A percentile compares a stretch with the other conserved stretches of the same genome.
phyloP scores from a whole-genome alignment of 768 basidiomycete species.

The Crepidotus variabilis region DNA sequence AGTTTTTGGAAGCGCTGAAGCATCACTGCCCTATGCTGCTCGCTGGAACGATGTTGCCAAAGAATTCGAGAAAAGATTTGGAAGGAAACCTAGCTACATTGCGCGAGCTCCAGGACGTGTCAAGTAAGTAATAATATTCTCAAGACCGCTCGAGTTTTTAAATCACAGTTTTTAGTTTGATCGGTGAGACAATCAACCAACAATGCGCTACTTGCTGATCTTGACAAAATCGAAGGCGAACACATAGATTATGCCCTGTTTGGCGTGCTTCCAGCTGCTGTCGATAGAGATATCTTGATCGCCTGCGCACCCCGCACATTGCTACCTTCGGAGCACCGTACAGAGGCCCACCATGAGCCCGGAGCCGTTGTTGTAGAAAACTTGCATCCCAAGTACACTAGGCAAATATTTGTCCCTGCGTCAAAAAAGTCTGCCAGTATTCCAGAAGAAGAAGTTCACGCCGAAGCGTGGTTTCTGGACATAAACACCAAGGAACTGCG shows the following conservation, averaged over 20 bases:
- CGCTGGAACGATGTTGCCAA: constrained; percentile 61
- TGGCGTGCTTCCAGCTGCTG: constrained; percentile 81
- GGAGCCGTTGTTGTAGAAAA: constrained; percentile 65
- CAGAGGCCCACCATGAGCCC: constrained; percentile 25
- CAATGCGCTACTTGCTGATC: constrained; percentile 10
- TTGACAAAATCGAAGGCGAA: constrained; percentile 46
- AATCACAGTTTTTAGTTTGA: constrained; percentile 27
- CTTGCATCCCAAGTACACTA: constrained; percentile 53
- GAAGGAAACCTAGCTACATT: constrained; percentile 64
- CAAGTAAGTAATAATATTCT: constrained; percentile 45
- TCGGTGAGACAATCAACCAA: constrained; percentile 28
- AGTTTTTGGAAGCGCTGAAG: constrained; percentile 49
- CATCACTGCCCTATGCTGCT: constrained; percentile 50
- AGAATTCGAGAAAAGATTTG: constrained; percentile 63
- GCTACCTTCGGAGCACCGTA: constrained; percentile 12
- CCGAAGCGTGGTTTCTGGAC: constrained; percentile 66
- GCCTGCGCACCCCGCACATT: constrained; percentile 55
- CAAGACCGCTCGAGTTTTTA: background rate
- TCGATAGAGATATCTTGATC: constrained; percentile 81
- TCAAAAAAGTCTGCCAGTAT: constrained; percentile 20
- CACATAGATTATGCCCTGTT: constrained; percentile 85
- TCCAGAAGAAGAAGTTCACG: constrained; percentile 35
- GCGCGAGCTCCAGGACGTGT: constrained; percentile 78
- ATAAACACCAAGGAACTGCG: constrained; percentile 66
- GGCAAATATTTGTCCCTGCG: constrained; percentile 55